A percentile compares a stretch with the other conserved stretches of the same genome.
phyloP scores from a whole-genome alignment of 495 filamentous ascomycete genomes.

The Lineolata rhizophorae region DNA sequence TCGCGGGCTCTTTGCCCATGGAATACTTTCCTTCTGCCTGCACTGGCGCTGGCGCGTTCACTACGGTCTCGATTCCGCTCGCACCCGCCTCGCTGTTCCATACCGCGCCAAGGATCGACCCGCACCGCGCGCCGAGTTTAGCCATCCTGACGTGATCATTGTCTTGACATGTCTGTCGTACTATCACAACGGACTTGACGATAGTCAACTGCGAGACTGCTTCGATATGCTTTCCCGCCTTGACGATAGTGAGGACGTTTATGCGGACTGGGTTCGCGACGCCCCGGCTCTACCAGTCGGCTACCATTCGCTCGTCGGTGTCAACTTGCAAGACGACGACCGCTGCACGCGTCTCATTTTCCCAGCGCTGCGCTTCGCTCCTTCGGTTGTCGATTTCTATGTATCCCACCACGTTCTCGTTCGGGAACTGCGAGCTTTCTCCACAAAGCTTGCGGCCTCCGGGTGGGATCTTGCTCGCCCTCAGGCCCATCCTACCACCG shows the following conservation, averaged over 20 bases:
- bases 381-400: background rate
- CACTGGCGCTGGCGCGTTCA: slow-evolving; percentile 47
- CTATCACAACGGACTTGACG: too few species aligned
- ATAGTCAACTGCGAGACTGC: too few species aligned
- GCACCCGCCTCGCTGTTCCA: slow-evolving; percentile 42
- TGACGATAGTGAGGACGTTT: too few species aligned
- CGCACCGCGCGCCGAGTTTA: slow-evolving; percentile 41
- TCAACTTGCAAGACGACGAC: background rate
- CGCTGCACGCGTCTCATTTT: background rate
- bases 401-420: background rate
- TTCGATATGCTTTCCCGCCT: too few species aligned
- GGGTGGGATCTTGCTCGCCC: background rate
- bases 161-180: slow-evolving; percentile 45
- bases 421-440: background rate
- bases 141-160: slow-evolving; percentile 50
- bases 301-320: too few species aligned
- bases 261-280: too few species aligned
- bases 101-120: slow-evolving; percentile 50
- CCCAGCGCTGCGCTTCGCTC: background rate
- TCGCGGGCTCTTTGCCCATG: slow-evolving; percentile 34
- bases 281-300: too few species aligned
- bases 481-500: background rate
- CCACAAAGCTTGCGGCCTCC: background rate
- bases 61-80: slow-evolving; percentile 32
- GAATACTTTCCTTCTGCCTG: slow-evolving; percentile 32